Evolutionary conservation across 148 eudicot genomes (phyloP).

Genomic region (Chenopodium album): DNA sequence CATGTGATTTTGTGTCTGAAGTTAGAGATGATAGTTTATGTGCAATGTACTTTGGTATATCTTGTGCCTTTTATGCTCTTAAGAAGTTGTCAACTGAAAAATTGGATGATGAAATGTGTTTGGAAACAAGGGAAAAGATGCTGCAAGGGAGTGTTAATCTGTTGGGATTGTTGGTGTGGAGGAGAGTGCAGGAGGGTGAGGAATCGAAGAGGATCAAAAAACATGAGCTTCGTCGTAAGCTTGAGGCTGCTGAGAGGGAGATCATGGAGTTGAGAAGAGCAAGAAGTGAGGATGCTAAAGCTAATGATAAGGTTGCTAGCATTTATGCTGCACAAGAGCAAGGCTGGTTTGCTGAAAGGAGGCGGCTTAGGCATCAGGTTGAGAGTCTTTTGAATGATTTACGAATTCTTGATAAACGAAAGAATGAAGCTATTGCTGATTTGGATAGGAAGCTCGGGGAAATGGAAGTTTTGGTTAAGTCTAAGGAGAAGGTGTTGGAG

Average conservation of each 20-base stretch:
- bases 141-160: conserved; percentile 65
- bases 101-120: conserved; percentile 39
- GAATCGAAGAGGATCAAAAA: conserved; percentile 27
- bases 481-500: conserved; percentile 54
- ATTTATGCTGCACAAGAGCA: conserved; percentile 82
- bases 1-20: conserved; percentile 35
- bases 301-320: conserved; percentile 85
- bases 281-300: conserved; percentile 84
- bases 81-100: conserved; percentile 38
- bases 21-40: conserved; percentile 48
- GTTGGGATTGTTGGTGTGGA: conserved; percentile 70
- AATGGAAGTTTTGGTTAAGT: conserved; percentile 39
- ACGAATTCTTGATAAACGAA: conserved; percentile 43
- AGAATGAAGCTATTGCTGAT: conserved; percentile 43
- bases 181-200: conserved; percentile 42
- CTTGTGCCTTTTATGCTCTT: conserved; percentile 69
- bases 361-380: conserved; percentile 59
- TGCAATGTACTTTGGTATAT: conserved; percentile 72
- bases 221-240: conserved; percentile 46
- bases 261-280: conserved; percentile 50
- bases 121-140: conserved; percentile 49
- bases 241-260: conserved; percentile 49
- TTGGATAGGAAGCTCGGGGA: conserved; percentile 55
- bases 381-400: conserved; percentile 59
- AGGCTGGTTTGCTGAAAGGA: conserved; percentile 72